Conservation (phyloP, 129 eudicot species). For the Calendula officinalis region DNA sequence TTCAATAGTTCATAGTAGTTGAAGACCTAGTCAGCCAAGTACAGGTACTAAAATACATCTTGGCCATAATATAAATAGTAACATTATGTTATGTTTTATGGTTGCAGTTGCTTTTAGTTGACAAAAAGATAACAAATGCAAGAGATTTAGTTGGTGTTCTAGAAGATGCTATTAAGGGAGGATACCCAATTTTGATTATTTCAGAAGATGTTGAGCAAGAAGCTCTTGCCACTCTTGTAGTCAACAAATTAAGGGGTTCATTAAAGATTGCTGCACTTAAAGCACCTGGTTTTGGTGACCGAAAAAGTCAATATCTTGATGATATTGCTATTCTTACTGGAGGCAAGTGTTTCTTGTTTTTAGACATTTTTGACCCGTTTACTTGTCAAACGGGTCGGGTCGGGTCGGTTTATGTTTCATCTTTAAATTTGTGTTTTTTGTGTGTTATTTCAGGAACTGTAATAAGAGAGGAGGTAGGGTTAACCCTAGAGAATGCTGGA, state of each 20-base stretch:
- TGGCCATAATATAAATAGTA: too few species aligned
- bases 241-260: not conserved
- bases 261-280: not conserved
- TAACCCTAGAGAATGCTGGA: slow-evolving; percentile 56
- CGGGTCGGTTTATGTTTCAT: not conserved
- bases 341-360: slow-evolving; percentile 17
- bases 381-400: not conserved
- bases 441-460: slow-evolving; percentile 47
- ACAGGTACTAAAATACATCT: too few species aligned
- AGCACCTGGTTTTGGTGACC: slow-evolving; percentile 43
- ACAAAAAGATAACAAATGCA: slow-evolving; percentile 74
- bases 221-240: not conserved
- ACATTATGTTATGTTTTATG: not conserved
- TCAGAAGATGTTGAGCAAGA: not conserved
- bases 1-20: too few species aligned
- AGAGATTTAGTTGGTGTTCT: slow-evolving; percentile 63
- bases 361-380: not conserved
- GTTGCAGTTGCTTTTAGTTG: slow-evolving; percentile 55
- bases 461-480: slow-evolving; percentile 74
- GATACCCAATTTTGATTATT: not conserved
- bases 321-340: slow-evolving; percentile 76
- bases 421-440: not conserved
- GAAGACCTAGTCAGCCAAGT: too few species aligned
- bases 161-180: slow-evolving; percentile 73
- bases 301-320: slow-evolving; percentile 61